Base-by-base conservation (phyloP, 208 protist genomes). In the Novymonas esmeraldas region DNA sequence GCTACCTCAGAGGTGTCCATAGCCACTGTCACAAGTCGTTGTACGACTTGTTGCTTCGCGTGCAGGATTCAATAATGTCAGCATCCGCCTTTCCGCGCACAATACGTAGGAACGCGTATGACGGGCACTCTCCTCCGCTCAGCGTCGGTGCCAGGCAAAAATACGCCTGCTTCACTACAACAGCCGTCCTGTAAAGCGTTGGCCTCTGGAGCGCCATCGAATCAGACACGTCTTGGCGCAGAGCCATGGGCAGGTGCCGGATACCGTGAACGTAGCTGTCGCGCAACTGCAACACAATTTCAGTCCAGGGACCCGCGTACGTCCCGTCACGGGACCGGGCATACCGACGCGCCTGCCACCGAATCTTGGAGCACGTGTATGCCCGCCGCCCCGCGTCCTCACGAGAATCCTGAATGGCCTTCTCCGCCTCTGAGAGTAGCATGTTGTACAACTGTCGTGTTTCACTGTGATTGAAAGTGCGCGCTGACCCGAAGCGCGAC, bases 221-320 rank as follows among this genome's bases (percentile, higher is more conserved):
- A 33, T 79, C 59, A 13, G 69, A 22, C 29, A 84, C 34, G 64
- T 93, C 87, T 36, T 64, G 45, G 5, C 49, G 49, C 1, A 93
- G 13, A 11, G 70, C 70, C 2, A 55, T 11, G 20, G 76, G 70
- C 18, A 92, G 42, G 51, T 84, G 80, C 18, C 69, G 55, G 31
- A 89, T 42, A 6, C 80, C 81, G 61, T 92, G 73, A 52, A 82
- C 71, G 51, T 87, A 92, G 28, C 70, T 62, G 64, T 92, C 83
- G 33, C 86, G 78, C 24, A 89, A 28, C 59, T 89, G 86, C 24
- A 92, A 66, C n/a, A 73, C 31, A 38, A 71, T 61, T 50, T 83
- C 76, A 3, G 71, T 76, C 39, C 82, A 22, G 29, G 72, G 55
- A n/a, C 50, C 54, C 67, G 51, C 11, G 60, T 76, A 65, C 13